A percentile compares a stretch with the other conserved stretches of the same genome.
These are phyloP conservation scores for Pythium sp. DNA, from an alignment of 352 stramenopile species.

Conservation along the genomic window DNA sequence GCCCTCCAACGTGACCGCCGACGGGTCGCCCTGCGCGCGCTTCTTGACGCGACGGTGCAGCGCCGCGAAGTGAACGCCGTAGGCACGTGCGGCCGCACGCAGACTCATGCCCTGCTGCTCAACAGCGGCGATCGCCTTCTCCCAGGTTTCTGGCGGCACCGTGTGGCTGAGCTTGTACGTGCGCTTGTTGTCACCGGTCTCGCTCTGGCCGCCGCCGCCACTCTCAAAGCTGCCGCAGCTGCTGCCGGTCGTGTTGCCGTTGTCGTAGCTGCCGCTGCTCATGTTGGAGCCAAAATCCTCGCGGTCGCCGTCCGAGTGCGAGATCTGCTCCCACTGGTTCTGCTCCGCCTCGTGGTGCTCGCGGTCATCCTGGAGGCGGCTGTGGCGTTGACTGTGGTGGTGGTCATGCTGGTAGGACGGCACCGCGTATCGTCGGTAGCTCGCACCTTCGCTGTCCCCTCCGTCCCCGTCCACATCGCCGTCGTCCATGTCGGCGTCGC, in stretches of 20 bases:
- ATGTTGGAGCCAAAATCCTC: constrained; percentile 16
- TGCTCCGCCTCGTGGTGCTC: not conserved
- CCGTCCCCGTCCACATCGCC: constrained; percentile 24
- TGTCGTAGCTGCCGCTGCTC: constrained; percentile 22
- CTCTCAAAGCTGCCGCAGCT: constrained; percentile 21
- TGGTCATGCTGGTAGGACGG: constrained; percentile 15
- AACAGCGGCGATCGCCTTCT: constrained; percentile 54
- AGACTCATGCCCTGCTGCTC: constrained; percentile 61
- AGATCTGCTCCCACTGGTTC: constrained; percentile 9
- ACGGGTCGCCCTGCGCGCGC: constrained; percentile 27
- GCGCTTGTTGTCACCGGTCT: constrained; percentile 23
- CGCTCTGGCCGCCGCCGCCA: constrained; percentile 13
- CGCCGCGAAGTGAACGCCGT: constrained; percentile 57
- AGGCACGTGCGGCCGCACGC: constrained; percentile 38
- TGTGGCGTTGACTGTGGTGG: constrained; percentile 13
- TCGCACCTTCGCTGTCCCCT: constrained; percentile 28
- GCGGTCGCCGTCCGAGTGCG: constrained; percentile 20
- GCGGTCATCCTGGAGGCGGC: constrained; percentile 4
- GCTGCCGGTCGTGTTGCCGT: constrained; percentile 20
- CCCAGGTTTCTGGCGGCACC: constrained; percentile 52
- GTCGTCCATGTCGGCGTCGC: constrained; percentile 23
- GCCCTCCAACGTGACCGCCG: constrained; percentile 13
- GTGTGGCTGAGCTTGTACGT: constrained; percentile 53
- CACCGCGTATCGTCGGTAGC: constrained; percentile 23
- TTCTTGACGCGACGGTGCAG: constrained; percentile 60